Evolutionary conservation across 2,329 filamentous ascomycete species (phyloP).

Genomic region (Cordyceps tenuipes): DNA sequence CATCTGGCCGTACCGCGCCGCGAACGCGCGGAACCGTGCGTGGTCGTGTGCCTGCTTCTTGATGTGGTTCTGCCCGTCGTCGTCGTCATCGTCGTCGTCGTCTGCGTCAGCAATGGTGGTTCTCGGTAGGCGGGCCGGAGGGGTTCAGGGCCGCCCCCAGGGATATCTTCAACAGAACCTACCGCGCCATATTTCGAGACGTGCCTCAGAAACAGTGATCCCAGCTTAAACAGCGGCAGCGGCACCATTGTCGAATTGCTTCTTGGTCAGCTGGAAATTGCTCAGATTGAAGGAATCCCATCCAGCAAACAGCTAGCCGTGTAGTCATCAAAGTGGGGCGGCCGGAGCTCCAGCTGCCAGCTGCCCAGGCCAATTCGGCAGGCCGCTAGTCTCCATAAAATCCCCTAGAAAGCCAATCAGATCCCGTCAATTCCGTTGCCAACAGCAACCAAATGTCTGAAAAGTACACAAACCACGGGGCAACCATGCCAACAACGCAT

Average conservation of each 20-base stretch:
- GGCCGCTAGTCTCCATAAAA: background rate
- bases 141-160: too few species aligned
- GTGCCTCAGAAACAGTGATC: slow-evolving; percentile 54
- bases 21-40: slow-evolving; percentile 49
- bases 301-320: background rate
- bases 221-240: slow-evolving; percentile 60
- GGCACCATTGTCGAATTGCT: slow-evolving; percentile 49
- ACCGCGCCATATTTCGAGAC: slow-evolving; percentile 63
- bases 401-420: background rate
- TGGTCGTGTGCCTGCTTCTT: slow-evolving; percentile 59
- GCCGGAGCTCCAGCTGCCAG: background rate
- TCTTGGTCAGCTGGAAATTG: background rate
- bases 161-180: slow-evolving; percentile 24
- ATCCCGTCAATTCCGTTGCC: slow-evolving; percentile 17
- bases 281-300: background rate
- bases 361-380: background rate
- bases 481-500: slow-evolving; percentile 7
- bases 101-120: background rate
- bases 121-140: too few species aligned
- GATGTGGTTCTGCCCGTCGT: slow-evolving; percentile 48
- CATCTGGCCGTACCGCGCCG: slow-evolving; percentile 52
- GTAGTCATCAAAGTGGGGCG: slow-evolving; percentile 10
- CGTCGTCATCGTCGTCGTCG: too few species aligned
- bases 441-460: slow-evolving; percentile 22
- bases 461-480: slow-evolving; percentile 29